Conservation (phyloP, 441 rosid genomes). For the Flueggea neowawraea region DNA sequence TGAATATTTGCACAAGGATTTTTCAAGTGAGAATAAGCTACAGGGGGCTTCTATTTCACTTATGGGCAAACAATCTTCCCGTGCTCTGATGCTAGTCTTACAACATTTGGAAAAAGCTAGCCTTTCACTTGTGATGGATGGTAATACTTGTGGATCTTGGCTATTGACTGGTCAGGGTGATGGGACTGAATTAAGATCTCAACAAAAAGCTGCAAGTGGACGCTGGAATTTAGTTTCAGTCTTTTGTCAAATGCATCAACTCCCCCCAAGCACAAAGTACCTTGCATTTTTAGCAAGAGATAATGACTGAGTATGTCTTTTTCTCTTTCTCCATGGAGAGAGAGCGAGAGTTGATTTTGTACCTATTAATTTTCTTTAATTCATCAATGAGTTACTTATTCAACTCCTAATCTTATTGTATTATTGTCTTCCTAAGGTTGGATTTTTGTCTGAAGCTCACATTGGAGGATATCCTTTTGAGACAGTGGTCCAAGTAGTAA, state of each 20-base stretch:
- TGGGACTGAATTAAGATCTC: constrained; percentile 84
- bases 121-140: constrained; percentile 64
- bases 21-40: constrained; percentile 37
- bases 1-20: constrained; percentile 62
- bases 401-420: constrained; percentile 1
- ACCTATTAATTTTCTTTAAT: constrained; percentile 17
- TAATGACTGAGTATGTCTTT: constrained; percentile 91
- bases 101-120: constrained; percentile 97
- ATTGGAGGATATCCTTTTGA: constrained; percentile 94
- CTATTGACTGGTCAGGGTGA: constrained; percentile 84
- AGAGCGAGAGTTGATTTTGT: neutral
- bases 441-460: constrained; percentile 97
- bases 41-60: constrained; percentile 36
- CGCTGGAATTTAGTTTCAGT: constrained; percentile 90
- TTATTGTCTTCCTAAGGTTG: constrained; percentile 64
- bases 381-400: constrained; percentile 1
- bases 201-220: constrained; percentile 89
- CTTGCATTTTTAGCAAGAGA: constrained; percentile 94
- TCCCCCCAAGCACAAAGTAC: constrained; percentile 92
- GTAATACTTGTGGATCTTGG: constrained; percentile 96
- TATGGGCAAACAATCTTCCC: constrained; percentile 43
- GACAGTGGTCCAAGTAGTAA: constrained; percentile 76
- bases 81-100: constrained; percentile 73
- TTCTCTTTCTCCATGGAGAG: neutral
- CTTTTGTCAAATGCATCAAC: constrained; percentile 94